phyloP scores from a whole-genome alignment of 331 rosid genomes.

The Malus hybrid region DNA sequence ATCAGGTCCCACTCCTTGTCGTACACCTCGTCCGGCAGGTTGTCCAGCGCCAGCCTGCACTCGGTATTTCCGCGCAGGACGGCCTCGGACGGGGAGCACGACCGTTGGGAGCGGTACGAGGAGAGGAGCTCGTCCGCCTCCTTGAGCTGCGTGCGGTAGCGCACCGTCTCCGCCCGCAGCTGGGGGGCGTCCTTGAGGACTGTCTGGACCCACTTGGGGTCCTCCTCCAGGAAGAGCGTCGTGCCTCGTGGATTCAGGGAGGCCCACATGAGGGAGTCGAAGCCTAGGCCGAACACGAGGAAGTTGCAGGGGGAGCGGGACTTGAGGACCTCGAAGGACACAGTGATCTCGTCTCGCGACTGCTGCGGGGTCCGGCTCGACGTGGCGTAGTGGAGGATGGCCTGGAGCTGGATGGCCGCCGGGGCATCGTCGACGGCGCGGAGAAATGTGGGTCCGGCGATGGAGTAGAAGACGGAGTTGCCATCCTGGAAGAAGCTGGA shows the following conservation, averaged over 20 bases:
- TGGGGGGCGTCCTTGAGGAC: conserved; percentile 55
- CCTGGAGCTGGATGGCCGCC: conserved; percentile 37
- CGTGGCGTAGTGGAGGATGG: conserved; percentile 88
- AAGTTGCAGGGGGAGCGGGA: conserved; percentile 54
- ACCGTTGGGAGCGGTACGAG: conserved; percentile 28
- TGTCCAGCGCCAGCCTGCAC: conserved; percentile 59
- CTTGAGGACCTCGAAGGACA: conserved; percentile 56
- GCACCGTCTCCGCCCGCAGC: conserved; percentile 51
- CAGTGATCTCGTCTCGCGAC: conserved; percentile 49
- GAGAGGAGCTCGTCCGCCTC: conserved; percentile 46
- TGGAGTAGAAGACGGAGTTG: conserved; percentile 25
- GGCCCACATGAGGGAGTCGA: conserved; percentile 56
- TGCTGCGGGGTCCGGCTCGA: conserved; percentile 67
- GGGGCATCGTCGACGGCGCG: conserved; percentile 2
- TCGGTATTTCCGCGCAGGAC: conserved; percentile 45
- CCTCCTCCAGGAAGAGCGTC: conserved; percentile 82
- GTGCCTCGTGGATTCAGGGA: conserved; percentile 69
- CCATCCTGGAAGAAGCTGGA: conserved; percentile 20
- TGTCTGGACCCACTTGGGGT: conserved; percentile 74
- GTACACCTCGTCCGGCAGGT: conserved; percentile 61
- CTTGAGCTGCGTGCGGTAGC: conserved; percentile 64
- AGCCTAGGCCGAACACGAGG: conserved; percentile 56
- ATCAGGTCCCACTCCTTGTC: conserved; percentile 84
- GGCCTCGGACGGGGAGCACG: conserved; percentile 39
- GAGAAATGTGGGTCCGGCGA: conserved; percentile 3